Conservation (phyloP, 495 filamentous ascomycete genomes). For the Hypoxylon fuscum region DNA sequence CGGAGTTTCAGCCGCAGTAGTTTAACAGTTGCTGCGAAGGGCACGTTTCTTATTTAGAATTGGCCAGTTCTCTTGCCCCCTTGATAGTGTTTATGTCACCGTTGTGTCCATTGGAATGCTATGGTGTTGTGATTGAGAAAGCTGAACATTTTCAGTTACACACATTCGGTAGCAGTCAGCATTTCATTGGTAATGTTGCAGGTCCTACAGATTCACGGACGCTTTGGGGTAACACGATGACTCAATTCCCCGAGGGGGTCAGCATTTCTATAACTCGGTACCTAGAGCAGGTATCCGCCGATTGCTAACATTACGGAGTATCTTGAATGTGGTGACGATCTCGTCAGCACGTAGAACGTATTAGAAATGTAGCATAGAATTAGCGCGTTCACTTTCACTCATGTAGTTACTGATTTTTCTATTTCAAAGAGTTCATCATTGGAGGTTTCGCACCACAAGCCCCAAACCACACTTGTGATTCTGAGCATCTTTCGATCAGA, state of each 20-base stretch:
- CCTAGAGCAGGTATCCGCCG: not conserved
- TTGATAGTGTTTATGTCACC: not conserved
- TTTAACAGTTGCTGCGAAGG: not conserved
- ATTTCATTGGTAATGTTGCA: not conserved
- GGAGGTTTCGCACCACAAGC: too few species aligned
- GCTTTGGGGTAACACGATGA: not conserved
- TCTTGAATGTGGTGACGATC: not conserved
- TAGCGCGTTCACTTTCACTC: too few species aligned
- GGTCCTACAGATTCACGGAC: too few species aligned
- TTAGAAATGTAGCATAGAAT: too few species aligned
- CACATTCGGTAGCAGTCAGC: not conserved
- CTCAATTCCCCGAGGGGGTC: not conserved
- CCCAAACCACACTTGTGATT: too few species aligned
- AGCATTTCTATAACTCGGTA: not conserved
- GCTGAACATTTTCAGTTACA: not conserved
- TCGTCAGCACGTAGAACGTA: not conserved
- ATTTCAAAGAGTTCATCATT: too few species aligned
- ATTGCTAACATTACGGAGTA: not conserved
- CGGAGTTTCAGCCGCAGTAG: not conserved
- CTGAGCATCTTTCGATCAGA: too few species aligned
- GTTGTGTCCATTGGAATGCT: conserved; percentile 3
- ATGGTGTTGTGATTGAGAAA: not conserved
- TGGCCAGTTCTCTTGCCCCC: not conserved
- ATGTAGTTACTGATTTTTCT: too few species aligned
- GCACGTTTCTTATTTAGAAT: not conserved